Percentiles rank a stretch among this genome's conserved stretches.
phyloP scores from a whole-genome alignment of 2,329 filamentous ascomycete species.

The Beauveria australis region DNA sequence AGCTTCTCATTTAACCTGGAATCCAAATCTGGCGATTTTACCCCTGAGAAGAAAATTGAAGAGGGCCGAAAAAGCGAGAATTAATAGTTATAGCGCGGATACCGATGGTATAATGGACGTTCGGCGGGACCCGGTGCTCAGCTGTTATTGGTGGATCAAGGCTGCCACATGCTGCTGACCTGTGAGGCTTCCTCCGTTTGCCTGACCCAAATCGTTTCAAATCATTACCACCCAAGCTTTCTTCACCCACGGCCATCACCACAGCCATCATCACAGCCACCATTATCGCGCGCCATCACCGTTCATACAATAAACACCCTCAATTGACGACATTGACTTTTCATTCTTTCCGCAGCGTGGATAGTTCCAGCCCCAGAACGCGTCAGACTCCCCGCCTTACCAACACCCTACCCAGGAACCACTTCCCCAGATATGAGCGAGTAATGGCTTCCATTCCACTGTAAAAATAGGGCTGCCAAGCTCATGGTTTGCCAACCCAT shows the following conservation, averaged over 20 bases:
- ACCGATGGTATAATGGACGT: not conserved
- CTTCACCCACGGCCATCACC: not conserved
- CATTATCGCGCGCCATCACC: too few relatives aligned
- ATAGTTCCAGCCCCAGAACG: not conserved
- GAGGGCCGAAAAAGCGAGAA: too few relatives aligned
- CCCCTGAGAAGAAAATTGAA: too few relatives aligned
- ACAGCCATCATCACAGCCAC: too few relatives aligned
- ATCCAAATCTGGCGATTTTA: too few relatives aligned
- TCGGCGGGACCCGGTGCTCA: not conserved
- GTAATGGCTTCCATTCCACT: not conserved
- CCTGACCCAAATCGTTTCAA: not conserved
- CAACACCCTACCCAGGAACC: slow-evolving; percentile 6
- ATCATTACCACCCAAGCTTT: not conserved
- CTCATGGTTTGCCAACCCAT: too few relatives aligned
- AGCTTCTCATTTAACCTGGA: too few relatives aligned
- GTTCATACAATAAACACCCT: too few relatives aligned
- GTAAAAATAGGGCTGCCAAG: too few relatives aligned
- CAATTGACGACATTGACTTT: not conserved
- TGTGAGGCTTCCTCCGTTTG: not conserved
- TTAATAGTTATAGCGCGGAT: not conserved
- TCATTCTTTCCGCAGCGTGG: not conserved
- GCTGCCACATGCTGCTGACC: not conserved
- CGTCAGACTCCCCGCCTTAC: not conserved
- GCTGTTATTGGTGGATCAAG: not conserved
- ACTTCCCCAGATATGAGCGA: slow-evolving; percentile 2